Percentiles rank a stretch among this genome's conserved stretches.
Evolutionary conservation across 1,284 basidiomycete genomes (phyloP).

Genomic region (Kalmanozyma brasiliensis): DNA sequence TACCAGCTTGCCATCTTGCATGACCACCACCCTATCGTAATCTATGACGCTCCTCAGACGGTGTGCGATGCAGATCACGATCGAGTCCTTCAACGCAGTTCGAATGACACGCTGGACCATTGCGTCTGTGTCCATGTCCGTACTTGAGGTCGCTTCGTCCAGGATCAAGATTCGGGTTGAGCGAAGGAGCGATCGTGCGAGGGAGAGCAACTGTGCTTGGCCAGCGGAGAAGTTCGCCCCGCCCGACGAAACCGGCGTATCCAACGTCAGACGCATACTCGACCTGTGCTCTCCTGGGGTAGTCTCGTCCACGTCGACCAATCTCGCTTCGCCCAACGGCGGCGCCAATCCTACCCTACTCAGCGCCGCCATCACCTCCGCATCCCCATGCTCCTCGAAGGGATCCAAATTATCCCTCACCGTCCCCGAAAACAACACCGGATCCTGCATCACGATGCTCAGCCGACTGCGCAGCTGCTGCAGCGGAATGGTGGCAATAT

Average conservation of each 20-base stretch:
- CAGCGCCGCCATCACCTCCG: constrained; percentile 43
- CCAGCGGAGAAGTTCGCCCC: constrained; percentile 65
- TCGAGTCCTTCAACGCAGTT: constrained; percentile 71
- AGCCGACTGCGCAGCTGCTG: constrained; percentile 70
- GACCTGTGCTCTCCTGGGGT: constrained; percentile 9
- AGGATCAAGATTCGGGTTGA: constrained; percentile 62
- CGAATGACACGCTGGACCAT: constrained; percentile 81
- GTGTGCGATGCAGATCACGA: constrained; percentile 87
- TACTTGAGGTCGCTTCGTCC: constrained; percentile 66
- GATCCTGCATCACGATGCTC: constrained; percentile 71
- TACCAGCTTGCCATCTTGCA: constrained; percentile 58
- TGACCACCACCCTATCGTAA: constrained; percentile 70
- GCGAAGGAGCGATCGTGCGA: constrained; percentile 62
- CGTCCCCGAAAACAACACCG: constrained; percentile 60
- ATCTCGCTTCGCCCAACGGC: constrained; percentile 25
- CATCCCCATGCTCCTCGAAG: constrained; percentile 53
- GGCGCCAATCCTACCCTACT: constrained; percentile 38
- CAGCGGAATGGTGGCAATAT: constrained; percentile 71
- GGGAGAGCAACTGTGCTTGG: constrained; percentile 62
- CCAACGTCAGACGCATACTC: constrained; percentile 37
- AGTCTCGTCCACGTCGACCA: constrained; percentile 16
- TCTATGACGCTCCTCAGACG: constrained; percentile 68
- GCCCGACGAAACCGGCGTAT: constrained; percentile 56
- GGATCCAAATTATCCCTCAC: constrained; percentile 58
- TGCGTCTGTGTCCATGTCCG: constrained; percentile 59